phyloP scores from a whole-genome alignment of 352 stramenopile genomes.

The Pythium coloratum region DNA sequence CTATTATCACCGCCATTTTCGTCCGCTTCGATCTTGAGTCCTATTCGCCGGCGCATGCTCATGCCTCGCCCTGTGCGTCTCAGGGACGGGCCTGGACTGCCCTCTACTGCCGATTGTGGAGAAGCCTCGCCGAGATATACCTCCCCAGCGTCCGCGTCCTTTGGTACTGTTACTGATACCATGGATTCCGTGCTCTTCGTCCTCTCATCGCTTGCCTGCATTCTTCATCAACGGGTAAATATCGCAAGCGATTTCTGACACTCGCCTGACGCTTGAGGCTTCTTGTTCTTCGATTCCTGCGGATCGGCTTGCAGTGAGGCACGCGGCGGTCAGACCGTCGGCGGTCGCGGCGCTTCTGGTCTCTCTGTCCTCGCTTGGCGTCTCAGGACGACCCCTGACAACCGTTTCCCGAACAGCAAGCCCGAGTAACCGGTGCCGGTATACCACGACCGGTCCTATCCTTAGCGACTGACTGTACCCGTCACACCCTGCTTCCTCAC shows the following conservation, averaged over 20 bases:
- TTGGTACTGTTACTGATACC: too few species aligned
- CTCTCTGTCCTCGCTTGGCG: background rate
- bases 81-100: background rate
- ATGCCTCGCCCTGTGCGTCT: slow-evolving; percentile 22
- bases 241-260: too few species aligned
- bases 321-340: background rate
- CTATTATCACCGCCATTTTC: background rate
- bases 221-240: too few species aligned
- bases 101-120: background rate
- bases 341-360: background rate
- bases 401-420: slow-evolving; percentile 10
- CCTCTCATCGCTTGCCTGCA: slow-evolving; percentile 12
- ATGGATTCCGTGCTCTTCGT: background rate
- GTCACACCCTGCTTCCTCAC: too few species aligned
- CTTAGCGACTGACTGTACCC: slow-evolving; percentile 1
- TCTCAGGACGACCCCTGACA: slow-evolving; percentile 15
- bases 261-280: too few species aligned
- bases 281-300: background rate
- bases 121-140: background rate
- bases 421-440: slow-evolving; percentile 9
- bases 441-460: slow-evolving; percentile 5
- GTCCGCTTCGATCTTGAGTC: slow-evolving; percentile 30
- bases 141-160: background rate
- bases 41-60: slow-evolving; percentile 19
- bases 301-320: background rate